Evolutionary conservation across 306 rosid genomes (phyloP), one percentile per base, ranked within the genome.

Genomic region (Trifolium repens): DNA sequence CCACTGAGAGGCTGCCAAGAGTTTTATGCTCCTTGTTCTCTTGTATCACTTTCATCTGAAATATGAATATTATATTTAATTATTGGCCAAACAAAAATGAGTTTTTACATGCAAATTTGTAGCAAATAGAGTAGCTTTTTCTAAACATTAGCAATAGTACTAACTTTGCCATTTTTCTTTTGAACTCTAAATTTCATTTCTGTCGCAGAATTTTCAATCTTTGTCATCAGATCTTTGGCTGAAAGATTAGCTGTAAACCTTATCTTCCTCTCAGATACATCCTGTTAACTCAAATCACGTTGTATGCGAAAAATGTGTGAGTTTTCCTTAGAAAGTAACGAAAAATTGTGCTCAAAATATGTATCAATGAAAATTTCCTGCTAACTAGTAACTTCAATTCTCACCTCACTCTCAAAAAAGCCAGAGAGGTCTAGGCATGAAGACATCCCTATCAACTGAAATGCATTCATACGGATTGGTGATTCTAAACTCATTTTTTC

Each of bases 381-480:
- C 54, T 19, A 42, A 59, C 9, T 22, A 39, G 10, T 39, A 37
- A 54, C 47, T 63, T 73, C 7, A 57, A 65, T 26, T 40, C 88
- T 82, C 81, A 91, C 98, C 96, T 94, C 98, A 79, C 84, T 84
- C 88, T 94, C 98, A 75, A 94, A 94, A 80, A 94, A 86, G 58
- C 97, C 97, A 19, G 98, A 94, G 83, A 94, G 98, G 85, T 94
- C 98, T 34, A 94, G 77, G 84, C 88, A 82, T 0, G 96, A 87
- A 35, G 97, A 94, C 98, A 94, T 94, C 74, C 98, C 97, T 70
- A 94, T 94, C 69, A 94, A 82, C 79, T 94, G 89, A 81, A 94
- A 94, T 66, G 98, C 98, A 73, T 94, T 94, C 59, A 94, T 91
- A 35, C 82, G 87, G 27, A 84, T 57, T 1, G 94, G 87, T 1